Base-by-base conservation (phyloP, 768 basidiomycete species). In the Mycena latifolia region DNA sequence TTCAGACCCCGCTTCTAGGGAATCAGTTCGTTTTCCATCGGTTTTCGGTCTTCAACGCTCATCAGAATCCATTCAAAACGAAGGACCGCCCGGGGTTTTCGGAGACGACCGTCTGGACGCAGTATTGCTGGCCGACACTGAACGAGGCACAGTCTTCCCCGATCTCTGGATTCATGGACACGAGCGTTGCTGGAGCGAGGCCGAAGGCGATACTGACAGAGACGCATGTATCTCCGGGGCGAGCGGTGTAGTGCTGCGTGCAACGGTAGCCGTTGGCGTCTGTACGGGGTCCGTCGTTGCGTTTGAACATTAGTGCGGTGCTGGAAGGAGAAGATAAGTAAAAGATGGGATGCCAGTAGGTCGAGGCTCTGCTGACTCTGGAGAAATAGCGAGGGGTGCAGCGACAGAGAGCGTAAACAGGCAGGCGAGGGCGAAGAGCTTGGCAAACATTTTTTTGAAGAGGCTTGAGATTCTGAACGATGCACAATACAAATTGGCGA, bases 61-160 rank as follows among this genome's bases (percentile, higher is more conserved):
- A 6, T 54, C 35, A 54, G 5, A 54, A 15, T 9, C 82, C 83
- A 84, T 27, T 72, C 67, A 25, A 75, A 29, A 56, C 41, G 27
- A 45, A 31, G 28, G 24, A n/a, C 17, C 41, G 55, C 14, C 55
- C 55, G 2, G 22, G 18, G 12, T 56, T 56, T 2, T 15, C 43
- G 11, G 55, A 56, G 1, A 56, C n/a, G 27, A 56, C 27, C 12
- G 55, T 56, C 27, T 56, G 55, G 3, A 56, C 41, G 28, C 55
- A 56, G 41, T 29, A 45, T 41, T 43, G 17, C 28, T 27, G 14
- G 12, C 55, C 55, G 41, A 45, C 24, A 18, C 12, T 8, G 41
- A 56, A 24, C 18, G 39, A 9, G 5, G 17, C 17, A 35, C 55
- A 56, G 39, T 56, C 27, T 29, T 41, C 55, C 41, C 55, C 43